phyloP scores from a whole-genome alignment of 495 filamentous ascomycete genomes.

The Neurospora sp. region DNA sequence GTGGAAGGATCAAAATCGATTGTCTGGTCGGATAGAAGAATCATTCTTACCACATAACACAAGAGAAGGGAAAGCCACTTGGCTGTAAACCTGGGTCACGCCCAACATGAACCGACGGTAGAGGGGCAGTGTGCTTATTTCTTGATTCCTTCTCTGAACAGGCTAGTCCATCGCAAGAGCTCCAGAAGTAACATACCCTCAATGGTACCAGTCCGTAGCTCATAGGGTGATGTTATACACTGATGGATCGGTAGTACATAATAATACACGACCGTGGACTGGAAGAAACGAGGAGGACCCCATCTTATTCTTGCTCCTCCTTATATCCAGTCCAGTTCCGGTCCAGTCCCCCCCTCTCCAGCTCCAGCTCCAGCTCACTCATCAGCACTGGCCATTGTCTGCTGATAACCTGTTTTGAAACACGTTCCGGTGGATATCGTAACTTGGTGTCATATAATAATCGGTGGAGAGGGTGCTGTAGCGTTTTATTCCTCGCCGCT shows the following conservation, averaged over 20 bases:
- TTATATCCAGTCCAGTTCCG: background rate
- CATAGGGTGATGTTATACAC: slow-evolving; percentile 6
- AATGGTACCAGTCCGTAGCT: background rate
- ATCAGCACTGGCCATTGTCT: background rate
- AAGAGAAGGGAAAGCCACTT: background rate
- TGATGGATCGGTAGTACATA: slow-evolving; percentile 9
- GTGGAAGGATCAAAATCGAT: background rate
- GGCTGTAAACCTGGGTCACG: background rate
- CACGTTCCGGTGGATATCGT: background rate
- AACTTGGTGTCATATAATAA: background rate
- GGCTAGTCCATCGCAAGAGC: background rate
- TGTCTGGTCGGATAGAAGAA: background rate
- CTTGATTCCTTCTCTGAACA: background rate
- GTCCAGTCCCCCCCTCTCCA: background rate
- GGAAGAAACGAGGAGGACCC: background rate
- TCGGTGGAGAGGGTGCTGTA: background rate
- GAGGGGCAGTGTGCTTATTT: background rate
- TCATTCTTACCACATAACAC: background rate
- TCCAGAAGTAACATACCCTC: background rate
- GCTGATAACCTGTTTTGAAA: background rate
- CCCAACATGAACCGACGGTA: background rate
- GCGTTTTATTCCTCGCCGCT: background rate
- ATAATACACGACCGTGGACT: slow-evolving; percentile 3
- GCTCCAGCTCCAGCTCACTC: background rate
- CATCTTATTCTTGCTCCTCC: background rate